These are phyloP conservation scores for Acidiella bohemica DNA, from an alignment of 495 filamentous ascomycete species.

Conservation along the genomic window DNA sequence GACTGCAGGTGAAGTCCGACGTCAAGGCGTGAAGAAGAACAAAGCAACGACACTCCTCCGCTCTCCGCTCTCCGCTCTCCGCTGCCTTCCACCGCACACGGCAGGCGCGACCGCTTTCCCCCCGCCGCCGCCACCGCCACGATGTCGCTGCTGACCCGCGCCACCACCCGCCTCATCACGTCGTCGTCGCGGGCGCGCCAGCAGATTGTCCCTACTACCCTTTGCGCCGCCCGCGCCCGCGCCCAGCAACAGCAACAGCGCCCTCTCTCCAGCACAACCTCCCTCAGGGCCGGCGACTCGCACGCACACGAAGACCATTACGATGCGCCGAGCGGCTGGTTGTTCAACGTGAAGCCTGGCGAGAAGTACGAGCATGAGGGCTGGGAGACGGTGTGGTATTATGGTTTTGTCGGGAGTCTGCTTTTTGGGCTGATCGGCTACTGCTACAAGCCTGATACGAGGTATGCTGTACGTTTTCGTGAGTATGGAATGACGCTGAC, in stretches of 20 bases:
- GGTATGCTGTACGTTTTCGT: constrained; percentile 38
- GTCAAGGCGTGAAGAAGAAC: no score
- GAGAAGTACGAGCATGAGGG: constrained; percentile 92
- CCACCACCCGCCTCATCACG: constrained; percentile 15
- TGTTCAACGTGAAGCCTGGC: constrained; percentile 80
- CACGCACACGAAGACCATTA: constrained; percentile 61
- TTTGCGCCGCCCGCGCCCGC: no score
- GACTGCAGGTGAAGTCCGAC: no score
- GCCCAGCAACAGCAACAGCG: constrained; percentile 7
- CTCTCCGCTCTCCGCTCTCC: no score
- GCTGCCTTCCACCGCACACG: no score
- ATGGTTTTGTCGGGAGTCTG: constrained; percentile 79
- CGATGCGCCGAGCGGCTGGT: constrained; percentile 82
- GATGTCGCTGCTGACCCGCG: constrained; percentile 16
- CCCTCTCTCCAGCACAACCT: constrained; percentile 13
- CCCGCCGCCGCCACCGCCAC: not conserved
- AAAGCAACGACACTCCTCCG: no score
- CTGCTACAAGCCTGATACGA: constrained; percentile 96
- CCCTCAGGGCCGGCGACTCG: constrained; percentile 5
- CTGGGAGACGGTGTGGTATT: constrained; percentile 83
- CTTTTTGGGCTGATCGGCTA: constrained; percentile 64
- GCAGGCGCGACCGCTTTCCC: not conserved
- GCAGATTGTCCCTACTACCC: constrained; percentile 12
- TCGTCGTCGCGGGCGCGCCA: constrained; percentile 14
- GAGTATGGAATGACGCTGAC: constrained; percentile 9